These are phyloP conservation scores for Tieghemiomyces parasiticus DNA, from an alignment of 192 early-diverging fungal species.

Conservation along the genomic window DNA sequence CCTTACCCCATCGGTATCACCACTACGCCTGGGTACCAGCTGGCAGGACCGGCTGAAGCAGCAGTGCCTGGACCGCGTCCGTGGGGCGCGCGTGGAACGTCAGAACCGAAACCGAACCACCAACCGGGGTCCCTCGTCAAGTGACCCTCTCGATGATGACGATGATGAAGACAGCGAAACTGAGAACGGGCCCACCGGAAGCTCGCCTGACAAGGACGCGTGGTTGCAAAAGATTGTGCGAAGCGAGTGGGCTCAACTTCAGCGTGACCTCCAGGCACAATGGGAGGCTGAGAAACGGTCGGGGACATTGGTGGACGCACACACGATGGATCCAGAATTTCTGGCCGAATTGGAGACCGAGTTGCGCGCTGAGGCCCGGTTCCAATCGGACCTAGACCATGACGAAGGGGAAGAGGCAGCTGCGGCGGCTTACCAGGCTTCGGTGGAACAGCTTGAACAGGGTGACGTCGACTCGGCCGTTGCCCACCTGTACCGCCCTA, in stretches of 20 bases:
- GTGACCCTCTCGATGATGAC: neutral
- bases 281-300: neutral
- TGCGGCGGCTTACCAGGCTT: neutral
- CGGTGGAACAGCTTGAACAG: conserved; percentile 2
- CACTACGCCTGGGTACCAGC: neutral
- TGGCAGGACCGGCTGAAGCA: conserved; percentile 9
- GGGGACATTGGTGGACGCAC: neutral
- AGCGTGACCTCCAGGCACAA: neutral
- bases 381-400: neutral
- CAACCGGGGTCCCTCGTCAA: neutral
- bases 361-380: neutral
- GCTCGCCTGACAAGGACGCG: neutral
- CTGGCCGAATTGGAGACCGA: conserved; percentile 1
- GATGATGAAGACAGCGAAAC: neutral
- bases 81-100: neutral
- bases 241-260: conserved; percentile 1
- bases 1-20: neutral
- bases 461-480: neutral
- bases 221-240: neutral
- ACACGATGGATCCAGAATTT: neutral
- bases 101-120: neutral
- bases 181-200: neutral
- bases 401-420: no score
- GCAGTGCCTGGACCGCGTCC: conserved; percentile 8
- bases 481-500: neutral